Evolutionary conservation across 352 stramenopile species (phyloP), one percentile per base, ranked within the genome.

Genomic region (Phytophthora cactorum): DNA sequence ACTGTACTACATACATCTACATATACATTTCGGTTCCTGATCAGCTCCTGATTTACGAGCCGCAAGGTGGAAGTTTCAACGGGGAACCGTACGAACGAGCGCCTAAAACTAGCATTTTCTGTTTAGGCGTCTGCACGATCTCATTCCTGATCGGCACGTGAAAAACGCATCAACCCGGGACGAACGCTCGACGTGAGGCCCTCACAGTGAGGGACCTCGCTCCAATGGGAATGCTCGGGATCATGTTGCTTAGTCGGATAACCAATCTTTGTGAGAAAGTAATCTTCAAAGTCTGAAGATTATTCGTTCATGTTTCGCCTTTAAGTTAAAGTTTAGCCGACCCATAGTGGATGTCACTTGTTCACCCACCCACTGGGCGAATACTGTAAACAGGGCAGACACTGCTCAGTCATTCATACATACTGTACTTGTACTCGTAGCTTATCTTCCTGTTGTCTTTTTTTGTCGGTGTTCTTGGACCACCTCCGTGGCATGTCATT

Each of bases 141-240:
- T 54, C 32, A 54, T 6, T 54, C 43, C 46, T 64, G 46, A 27
- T 64, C 57, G 57, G 36, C 34, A 22, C 29, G 41, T 52, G 41
- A n/a, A 53, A 53, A 29, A 32, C 54, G 36, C 41, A 36, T 9
- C 36, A 34, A 17, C 15, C 9, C 29, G 22, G 38, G n/a, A 22
- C 22, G 6, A 28, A n/a, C 32, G 12, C 55, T 47, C 44, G 29
- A 28, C n/a, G 47, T 59, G 17, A 22, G 17, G 17, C 17, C 17
- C 17, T 22, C 17, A 22, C 17, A 22, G 17, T 22, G 17, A 22
- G 39, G 27, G 38, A 41, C 44, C 36, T 62, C 32, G 31, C 31
- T 67, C 60, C 60, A 67, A 62, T 61, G 22, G 43, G 25, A 61
- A 47, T 22, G 7, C 15, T 50, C 6, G 14, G 10, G n/a, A 53